Conservation (phyloP, 2,329 filamentous ascomycete genomes). For the Metarhizium guizhouense region DNA sequence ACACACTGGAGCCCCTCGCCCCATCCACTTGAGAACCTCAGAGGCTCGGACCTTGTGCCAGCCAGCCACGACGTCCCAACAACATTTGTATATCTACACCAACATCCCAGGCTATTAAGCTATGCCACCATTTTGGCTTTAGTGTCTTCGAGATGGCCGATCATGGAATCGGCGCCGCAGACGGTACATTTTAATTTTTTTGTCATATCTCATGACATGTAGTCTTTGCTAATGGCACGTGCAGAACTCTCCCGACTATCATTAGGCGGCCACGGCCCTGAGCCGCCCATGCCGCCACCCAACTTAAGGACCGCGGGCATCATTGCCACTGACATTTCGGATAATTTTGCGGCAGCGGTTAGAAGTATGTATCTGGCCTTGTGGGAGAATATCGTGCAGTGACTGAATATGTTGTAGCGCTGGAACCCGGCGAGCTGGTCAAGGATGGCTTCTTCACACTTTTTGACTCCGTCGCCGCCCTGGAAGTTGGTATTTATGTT, state of each 20-base stretch:
- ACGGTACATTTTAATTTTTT: conserved; percentile 19
- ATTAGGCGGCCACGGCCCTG: conserved; percentile 21
- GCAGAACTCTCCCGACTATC: conserved; percentile 34
- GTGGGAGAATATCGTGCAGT: background rate
- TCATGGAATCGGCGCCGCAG: conserved; percentile 23
- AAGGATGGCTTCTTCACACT: conserved; percentile 93
- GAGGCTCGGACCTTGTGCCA: background rate
- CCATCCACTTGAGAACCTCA: conserved; percentile 1
- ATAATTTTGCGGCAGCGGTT: conserved; percentile 43
- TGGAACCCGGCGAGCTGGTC: conserved; percentile 72
- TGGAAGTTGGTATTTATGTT: conserved; percentile 47
- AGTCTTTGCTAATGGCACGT: conserved; percentile 15
- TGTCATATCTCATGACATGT: background rate
- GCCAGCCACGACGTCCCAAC: background rate
- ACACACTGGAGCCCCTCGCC: background rate
- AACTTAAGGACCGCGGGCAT: conserved; percentile 38
- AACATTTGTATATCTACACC: background rate
- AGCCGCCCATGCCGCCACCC: conserved; percentile 26
- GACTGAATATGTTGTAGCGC: conserved; percentile 39
- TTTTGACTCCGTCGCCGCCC: conserved; percentile 84
- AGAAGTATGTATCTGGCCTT: conserved; percentile 32
- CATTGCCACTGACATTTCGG: conserved; percentile 49
- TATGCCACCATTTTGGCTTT: conserved; percentile 5
- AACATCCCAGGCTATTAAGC: background rate
- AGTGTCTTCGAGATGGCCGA: conserved; percentile 22